Conservation (phyloP, 2,329 filamentous ascomycete genomes). For the Nothophoma quercina region DNA sequence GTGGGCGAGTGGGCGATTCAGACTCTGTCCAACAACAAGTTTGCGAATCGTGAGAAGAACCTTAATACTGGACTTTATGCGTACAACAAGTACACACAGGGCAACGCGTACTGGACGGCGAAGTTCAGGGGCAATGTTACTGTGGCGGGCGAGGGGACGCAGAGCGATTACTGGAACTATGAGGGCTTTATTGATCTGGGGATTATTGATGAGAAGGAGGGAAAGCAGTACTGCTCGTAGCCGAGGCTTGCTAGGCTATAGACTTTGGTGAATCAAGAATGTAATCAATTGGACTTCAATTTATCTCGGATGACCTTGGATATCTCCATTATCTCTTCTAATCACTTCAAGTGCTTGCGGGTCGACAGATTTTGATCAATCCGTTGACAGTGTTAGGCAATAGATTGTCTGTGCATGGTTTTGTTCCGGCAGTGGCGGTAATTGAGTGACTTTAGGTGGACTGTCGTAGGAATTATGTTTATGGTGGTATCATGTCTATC, state of each 20-base stretch:
- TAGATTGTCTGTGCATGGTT: no score
- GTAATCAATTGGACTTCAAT: no score
- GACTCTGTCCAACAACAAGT: conserved; percentile 42
- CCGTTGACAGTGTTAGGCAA: no score
- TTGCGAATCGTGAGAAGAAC: conserved; percentile 35
- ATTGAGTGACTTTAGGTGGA: no score
- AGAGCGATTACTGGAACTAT: conserved; percentile 28
- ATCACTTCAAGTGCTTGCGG: no score
- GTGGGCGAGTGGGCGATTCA: conserved; percentile 49
- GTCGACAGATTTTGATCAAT: no score
- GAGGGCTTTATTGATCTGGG: conserved; percentile 16
- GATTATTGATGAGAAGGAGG: conserved; percentile 11
- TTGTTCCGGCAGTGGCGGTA: no score
- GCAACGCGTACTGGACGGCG: conserved; percentile 42
- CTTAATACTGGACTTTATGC: conserved; percentile 46
- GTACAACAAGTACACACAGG: conserved; percentile 42
- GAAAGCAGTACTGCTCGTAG: conserved; percentile 11
- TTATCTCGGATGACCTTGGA: no score
- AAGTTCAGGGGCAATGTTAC: conserved; percentile 24
- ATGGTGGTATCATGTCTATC: no score
- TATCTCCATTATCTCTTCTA: no score
- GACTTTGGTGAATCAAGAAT: no score
- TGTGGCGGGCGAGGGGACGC: conserved; percentile 21
- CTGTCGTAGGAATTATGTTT: no score
- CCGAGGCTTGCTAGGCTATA: neutral